Evolutionary conservation across 441 rosid genomes (phyloP).

Genomic region (Populus tomentosa): DNA sequence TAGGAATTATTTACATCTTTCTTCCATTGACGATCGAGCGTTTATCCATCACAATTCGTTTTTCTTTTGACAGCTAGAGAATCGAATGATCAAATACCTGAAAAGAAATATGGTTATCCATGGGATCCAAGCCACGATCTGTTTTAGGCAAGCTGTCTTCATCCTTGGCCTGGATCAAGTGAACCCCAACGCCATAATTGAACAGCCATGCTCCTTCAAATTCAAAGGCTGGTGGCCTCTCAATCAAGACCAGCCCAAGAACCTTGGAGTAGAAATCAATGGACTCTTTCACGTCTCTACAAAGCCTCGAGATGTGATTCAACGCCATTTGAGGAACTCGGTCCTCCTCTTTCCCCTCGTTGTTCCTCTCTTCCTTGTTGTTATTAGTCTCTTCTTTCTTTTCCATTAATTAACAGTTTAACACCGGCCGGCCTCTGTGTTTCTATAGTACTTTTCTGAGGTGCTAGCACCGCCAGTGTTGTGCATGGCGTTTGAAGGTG

Average conservation of each 20-base stretch:
- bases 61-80: neutral
- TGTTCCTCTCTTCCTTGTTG: neutral
- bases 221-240: constrained; percentile 47
- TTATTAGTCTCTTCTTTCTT: neutral
- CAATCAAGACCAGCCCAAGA: constrained; percentile 50
- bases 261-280: constrained; percentile 53
- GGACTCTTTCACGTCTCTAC: constrained; percentile 51
- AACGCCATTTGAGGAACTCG: constrained; percentile 49
- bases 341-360: neutral
- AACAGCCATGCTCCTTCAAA: constrained; percentile 65
- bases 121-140: constrained; percentile 38
- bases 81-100: constrained; percentile 25
- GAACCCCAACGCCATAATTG: constrained; percentile 70
- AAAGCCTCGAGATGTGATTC: constrained; percentile 64
- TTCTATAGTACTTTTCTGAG: neutral
- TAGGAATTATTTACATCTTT: too few relatives aligned
- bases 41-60: neutral
- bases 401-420: neutral
- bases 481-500: too few relatives aligned
- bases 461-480: neutral
- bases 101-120: constrained; percentile 71
- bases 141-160: constrained; percentile 38
- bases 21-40: too few relatives aligned
- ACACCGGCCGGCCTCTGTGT: neutral
- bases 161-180: constrained; percentile 45